Conservation (phyloP, 371 early-diverging fungal species). For the Thermomucor indicae-seudaticae region DNA sequence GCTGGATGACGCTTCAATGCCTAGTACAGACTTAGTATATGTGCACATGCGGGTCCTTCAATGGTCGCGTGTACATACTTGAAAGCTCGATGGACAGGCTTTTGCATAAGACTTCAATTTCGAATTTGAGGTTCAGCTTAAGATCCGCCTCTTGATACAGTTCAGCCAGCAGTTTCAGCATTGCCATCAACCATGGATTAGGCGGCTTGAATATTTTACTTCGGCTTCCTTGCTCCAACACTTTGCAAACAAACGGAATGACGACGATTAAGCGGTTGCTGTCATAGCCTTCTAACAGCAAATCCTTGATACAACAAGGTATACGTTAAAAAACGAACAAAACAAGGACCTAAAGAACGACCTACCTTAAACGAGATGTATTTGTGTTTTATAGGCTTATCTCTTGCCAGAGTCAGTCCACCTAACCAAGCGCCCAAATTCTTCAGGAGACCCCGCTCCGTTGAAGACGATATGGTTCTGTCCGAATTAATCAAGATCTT, state of each 20-base stretch:
- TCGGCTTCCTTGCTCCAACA: slow-evolving; percentile 81
- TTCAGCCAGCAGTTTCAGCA: slow-evolving; percentile 86
- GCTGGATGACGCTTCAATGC: slow-evolving; percentile 74
- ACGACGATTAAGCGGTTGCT: slow-evolving; percentile 86
- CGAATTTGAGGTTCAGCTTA: slow-evolving; percentile 93
- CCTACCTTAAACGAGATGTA: slow-evolving; percentile 87
- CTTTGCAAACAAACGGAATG: slow-evolving; percentile 98
- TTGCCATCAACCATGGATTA: slow-evolving; percentile 97
- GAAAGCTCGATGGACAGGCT: slow-evolving; percentile 79
- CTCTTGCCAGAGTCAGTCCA: slow-evolving; percentile 89
- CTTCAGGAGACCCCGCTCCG: slow-evolving; percentile 86
- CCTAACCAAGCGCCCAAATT: slow-evolving; percentile 98
- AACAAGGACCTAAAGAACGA: neutral
- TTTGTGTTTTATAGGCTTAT: slow-evolving; percentile 92
- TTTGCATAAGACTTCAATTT: slow-evolving; percentile 96
- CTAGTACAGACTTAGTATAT: slow-evolving; percentile 15
- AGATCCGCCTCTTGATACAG: slow-evolving; percentile 90
- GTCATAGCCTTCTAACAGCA: slow-evolving; percentile 89
- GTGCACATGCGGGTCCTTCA: slow-evolving; percentile 1
- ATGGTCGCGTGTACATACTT: slow-evolving; percentile 22
- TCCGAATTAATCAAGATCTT: slow-evolving; percentile 87
- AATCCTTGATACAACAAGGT: slow-evolving; percentile 45
- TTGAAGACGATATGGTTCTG: slow-evolving; percentile 85
- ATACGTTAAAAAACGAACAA: neutral
- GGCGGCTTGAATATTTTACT: slow-evolving; percentile 92